Evolutionary conservation across 2,329 filamentous ascomycete species (phyloP), one percentile per base, ranked within the genome.

Genomic region (Arthrinium phaeospermum): DNA sequence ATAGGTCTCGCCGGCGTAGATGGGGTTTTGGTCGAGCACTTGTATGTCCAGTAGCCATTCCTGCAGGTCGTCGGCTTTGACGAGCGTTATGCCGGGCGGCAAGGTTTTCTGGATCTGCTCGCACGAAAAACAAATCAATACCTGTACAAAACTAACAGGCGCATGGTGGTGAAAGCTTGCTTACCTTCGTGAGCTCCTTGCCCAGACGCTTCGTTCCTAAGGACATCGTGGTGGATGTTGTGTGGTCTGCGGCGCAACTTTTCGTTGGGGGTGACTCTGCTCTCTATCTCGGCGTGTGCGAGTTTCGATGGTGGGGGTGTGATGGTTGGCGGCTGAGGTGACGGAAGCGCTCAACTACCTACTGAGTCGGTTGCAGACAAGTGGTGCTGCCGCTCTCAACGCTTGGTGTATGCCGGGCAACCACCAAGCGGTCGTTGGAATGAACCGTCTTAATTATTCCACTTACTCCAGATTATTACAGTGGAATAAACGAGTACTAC

Each of bases 11-110:
- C 91, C 89, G 70, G 89, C 84, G 83, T 99, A 99, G 68, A 99
- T 84, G 1, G 96, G 96, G 80, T 99, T 99, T 72, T 89, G 85
- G 82, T 98, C 96, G 53, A 98, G 89, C 70, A 99, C 96, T 76
- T 89, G 86, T 71, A 99, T 97, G 81, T 99, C 97, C 84, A 98
- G 91, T 69, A 92, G 87, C 97, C 96, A 99, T 85, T 96, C 92
- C 79, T 94, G 89, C 70, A 98, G 91, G 81, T 95, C 92, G 67
- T 97, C 93, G 72, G 94, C 91, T 68, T 91, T 90, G 73, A 97
- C 91, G 68, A 98, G 90, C 68, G 89, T 87, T 82, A 99, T 98
- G 70, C 91, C 91, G 24, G 90, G 90, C 53, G 91, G 91, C 51
- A 91, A 80, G 73, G 85, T 86, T 74, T 84, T 87, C 69, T 85